These are phyloP conservation scores for Mortierella sp. DNA, from an alignment of 371 early-diverging fungal genomes.

Conservation along the genomic window DNA sequence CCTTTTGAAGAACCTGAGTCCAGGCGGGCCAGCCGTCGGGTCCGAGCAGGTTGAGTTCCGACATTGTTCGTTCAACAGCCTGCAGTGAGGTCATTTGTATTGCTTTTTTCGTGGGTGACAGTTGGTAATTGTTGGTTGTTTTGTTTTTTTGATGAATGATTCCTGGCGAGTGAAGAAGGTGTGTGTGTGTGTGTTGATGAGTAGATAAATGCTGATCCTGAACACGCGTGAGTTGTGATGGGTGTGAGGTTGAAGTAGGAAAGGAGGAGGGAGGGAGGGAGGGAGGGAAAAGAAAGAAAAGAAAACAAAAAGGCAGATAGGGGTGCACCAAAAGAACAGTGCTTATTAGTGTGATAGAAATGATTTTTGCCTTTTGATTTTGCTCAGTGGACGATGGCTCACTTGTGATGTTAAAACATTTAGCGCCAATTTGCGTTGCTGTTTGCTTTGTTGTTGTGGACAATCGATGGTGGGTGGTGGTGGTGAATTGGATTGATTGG, in stretches of 20 bases:
- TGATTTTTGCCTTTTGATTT: neutral
- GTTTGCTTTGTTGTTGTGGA: too few species aligned
- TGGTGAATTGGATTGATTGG: too few species aligned
- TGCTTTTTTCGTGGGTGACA: neutral
- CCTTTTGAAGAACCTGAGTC: constrained; percentile 58
- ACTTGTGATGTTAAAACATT: neutral
- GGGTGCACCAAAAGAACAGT: neutral
- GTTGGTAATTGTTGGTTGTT: constrained; percentile 1
- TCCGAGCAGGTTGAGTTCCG: constrained; percentile 47
- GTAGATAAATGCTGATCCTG: neutral
- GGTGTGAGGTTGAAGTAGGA: neutral
- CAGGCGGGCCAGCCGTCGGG: constrained; percentile 57
- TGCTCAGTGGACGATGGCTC: neutral
- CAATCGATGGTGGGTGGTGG: too few species aligned
- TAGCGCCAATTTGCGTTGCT: too few species aligned
- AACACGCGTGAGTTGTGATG: neutral
- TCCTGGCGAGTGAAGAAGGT: neutral
- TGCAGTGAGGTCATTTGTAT: constrained; percentile 32
- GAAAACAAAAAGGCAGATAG: neutral
- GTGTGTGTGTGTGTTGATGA: neutral
- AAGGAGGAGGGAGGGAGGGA: neutral
- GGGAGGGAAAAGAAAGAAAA: too few species aligned
- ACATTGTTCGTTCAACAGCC: constrained; percentile 48
- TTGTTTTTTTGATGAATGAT: neutral
- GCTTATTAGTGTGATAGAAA: neutral